Evolutionary conservation across 768 basidiomycete species (phyloP).

Genomic region (Phanerochaete sordida): DNA sequence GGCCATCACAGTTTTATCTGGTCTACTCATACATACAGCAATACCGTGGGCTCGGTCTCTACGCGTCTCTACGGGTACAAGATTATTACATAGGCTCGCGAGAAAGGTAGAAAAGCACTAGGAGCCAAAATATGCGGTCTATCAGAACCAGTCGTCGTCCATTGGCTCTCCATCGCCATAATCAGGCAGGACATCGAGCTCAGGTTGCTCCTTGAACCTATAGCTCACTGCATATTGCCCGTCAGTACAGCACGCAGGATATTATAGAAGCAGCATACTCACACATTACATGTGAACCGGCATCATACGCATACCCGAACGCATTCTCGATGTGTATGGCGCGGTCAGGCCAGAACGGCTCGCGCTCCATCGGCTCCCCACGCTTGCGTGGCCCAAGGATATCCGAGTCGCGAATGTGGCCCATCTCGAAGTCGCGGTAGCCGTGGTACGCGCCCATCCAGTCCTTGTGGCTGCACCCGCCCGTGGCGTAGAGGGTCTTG

Average conservation of each 20-base stretch:
- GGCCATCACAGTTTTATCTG: too few relatives aligned
- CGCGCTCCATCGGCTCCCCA: neutral
- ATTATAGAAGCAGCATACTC: neutral
- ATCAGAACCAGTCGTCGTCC: neutral
- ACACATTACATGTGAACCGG: neutral
- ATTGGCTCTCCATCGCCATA: neutral
- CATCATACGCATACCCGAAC: neutral
- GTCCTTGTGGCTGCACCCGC: neutral
- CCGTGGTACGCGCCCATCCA: neutral
- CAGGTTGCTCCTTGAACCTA: neutral
- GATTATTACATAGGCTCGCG: too few relatives aligned
- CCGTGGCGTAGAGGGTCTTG: neutral
- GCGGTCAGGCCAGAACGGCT: neutral
- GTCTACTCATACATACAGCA: too few relatives aligned
- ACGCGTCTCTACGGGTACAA: too few relatives aligned
- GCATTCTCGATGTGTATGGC: neutral
- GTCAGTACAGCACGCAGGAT: neutral
- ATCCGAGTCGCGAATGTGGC: neutral
- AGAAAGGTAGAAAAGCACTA: too few relatives aligned
- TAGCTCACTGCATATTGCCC: neutral
- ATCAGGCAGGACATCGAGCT: neutral
- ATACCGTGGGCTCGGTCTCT: too few relatives aligned
- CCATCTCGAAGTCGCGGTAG: neutral
- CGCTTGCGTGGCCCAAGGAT: neutral
- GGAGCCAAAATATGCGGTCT: too few relatives aligned